Evolutionary conservation across 257 asterid genomes (phyloP), one percentile per base, ranked within the genome.

Genomic region (Linderniella brevidens): DNA sequence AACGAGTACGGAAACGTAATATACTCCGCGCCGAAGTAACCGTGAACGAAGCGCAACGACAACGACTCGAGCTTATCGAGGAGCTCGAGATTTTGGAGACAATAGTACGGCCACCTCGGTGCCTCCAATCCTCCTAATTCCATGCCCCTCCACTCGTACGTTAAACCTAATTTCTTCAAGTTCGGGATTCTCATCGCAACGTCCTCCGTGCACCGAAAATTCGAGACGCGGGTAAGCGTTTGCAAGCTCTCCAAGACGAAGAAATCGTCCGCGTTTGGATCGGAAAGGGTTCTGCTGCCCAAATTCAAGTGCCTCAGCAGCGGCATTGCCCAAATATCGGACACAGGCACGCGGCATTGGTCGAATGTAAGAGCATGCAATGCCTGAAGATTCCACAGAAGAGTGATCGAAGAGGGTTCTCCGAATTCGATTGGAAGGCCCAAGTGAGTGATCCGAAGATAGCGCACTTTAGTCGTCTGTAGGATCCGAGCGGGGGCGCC

Each of bases 41-140:
- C 7, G 0, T 0, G 0, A 10, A 25, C 6, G 32, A 25, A 25
- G 32, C 32, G 32, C 4, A 4, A 19, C 0, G 3, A 11, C 17
- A 61, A 37, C 1, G 43, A 12, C 53, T 63, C 60, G 20, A 63
- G 59, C 4, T 53, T 59, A 8, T 8, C 41, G 15, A 59, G 32
- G 13, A 0, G 17, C 17, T 17, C 9, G 4, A 52, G 55, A 38
- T 59, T 13, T 52, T 4, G 37, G 20, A 45, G 20, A 8, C 29
- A 45, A 45, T 45, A 17, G 49, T 13, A 11, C 15, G 49, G 16
- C 20, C 17, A 15, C 2, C 12, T 11, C 32, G 32, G 32, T 6
- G 32, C 32, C 6, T 25, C 32, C 4, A 6, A 25, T 6, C 32
- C 32, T 2, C 18, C 17, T 6, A 0, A 13, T 43, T 25, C 47